Conservation (phyloP, 2,329 filamentous ascomycete species). For the Ciborinia camelliae region DNA sequence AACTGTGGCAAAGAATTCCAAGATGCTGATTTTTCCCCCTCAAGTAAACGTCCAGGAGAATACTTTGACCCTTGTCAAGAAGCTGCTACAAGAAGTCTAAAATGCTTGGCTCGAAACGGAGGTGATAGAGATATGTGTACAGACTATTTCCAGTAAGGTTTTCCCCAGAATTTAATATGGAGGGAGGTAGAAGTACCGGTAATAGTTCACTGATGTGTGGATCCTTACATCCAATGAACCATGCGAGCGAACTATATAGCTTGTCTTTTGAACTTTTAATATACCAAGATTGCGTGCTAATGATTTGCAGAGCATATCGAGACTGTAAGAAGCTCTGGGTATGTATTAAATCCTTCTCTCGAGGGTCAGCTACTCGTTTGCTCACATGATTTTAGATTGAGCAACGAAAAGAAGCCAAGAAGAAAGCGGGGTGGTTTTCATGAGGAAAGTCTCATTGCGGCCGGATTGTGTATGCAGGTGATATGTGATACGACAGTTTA, state of each 20-base stretch:
- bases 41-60: constrained; percentile 81
- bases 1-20: not conserved
- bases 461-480: not conserved
- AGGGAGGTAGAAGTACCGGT: not conserved
- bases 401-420: constrained; percentile 46
- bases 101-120: constrained; percentile 82
- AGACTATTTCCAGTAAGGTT: constrained; percentile 87
- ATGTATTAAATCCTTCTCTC: constrained; percentile 37
- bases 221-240: constrained; percentile 3
- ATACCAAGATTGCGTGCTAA: not conserved
- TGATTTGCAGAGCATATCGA: constrained; percentile 70
- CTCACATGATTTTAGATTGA: constrained; percentile 39
- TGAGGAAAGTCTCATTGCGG: not conserved
- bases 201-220: constrained; percentile 4
- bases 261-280: not conserved
- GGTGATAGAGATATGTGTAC: constrained; percentile 86
- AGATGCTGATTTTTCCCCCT: not conserved
- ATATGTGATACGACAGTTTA: not conserved
- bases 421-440: constrained; percentile 37
- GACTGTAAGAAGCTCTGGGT: constrained; percentile 97
- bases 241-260: not conserved
- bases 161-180: constrained; percentile 2
- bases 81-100: constrained; percentile 78
- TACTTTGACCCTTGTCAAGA: constrained; percentile 96
- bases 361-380: not conserved